Evolutionary conservation across 768 basidiomycete genomes (phyloP), one percentile per base, ranked within the genome.

Genomic region (Suillus luteus): DNA sequence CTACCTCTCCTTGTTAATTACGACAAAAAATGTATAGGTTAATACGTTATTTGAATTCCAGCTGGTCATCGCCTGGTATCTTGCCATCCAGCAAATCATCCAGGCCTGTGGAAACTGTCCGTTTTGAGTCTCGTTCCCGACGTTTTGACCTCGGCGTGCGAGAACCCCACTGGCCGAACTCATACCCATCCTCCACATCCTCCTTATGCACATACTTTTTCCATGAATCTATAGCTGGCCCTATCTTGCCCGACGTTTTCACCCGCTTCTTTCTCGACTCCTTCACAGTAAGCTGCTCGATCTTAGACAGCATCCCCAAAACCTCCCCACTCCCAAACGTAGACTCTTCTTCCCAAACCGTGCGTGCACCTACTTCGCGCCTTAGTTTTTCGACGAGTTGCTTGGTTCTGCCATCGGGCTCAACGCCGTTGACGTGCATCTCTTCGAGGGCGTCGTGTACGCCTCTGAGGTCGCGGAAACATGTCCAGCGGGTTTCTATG

Each of bases 371-470:
- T 11, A 89, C 82, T 59, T 92, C 86, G 60, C 85, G 79, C 38
- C 91, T 81, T 22, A 95, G 78, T 17, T 69, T 78, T 63, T 91
- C 90, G 14, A 88, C 82, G 19, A 94, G 71, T 33, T 77, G 77
- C 12, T 84, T 82, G 2, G 93, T 95, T 46, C 76, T 79, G 17
- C 70, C 71, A 69, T 95, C 88, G 48, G 84, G 76, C 41, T 80
- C 82, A 14, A 96, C 87, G 15, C 91, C 92, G 68, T 95, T 93
- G 44, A 86, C 80, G 27, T 78, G 75, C 94, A 97, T 96, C 73
- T 96, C 95, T 63, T 88, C 83, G 19, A 96, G 75, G 6, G 89
- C 86, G 22, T 85, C 82, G 60, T 84, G 84, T 0, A 95, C 88
- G 33, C 90, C 92, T 54, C 83, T 81, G 41, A 95, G 77, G 77